These are phyloP conservation scores for Bipolaris victoriae DNA, from an alignment of 2,329 filamentous ascomycete species.

Conservation along the genomic window DNA sequence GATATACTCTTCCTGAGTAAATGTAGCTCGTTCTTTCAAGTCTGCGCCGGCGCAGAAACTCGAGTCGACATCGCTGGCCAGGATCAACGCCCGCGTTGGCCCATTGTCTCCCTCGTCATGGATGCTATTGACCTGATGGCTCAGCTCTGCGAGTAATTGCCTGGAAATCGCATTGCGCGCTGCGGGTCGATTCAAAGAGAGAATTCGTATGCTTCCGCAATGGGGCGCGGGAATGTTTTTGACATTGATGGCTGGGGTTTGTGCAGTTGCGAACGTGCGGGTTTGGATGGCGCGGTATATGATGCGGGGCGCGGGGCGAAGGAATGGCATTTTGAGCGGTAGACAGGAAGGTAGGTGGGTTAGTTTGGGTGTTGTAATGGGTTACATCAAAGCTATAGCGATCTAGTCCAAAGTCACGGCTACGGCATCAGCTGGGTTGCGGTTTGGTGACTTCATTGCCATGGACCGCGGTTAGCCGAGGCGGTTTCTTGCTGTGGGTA, in stretches of 20 bases:
- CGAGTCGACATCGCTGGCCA: slow-evolving; percentile 83
- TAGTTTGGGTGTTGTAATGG: not conserved
- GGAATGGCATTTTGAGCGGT: slow-evolving; percentile 30
- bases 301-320: slow-evolving; percentile 28
- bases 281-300: slow-evolving; percentile 33
- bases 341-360: not conserved
- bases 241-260: slow-evolving; percentile 67
- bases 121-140: slow-evolving; percentile 74
- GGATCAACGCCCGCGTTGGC: slow-evolving; percentile 76
- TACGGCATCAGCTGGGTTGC: not conserved
- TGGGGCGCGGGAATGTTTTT: slow-evolving; percentile 77
- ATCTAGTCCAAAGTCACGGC: not conserved
- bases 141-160: slow-evolving; percentile 74
- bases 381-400: not conserved
- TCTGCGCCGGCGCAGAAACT: slow-evolving; percentile 96
- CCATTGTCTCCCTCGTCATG: slow-evolving; percentile 63
- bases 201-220: slow-evolving; percentile 82
- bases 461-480: slow-evolving; percentile 28
- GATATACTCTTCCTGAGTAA: slow-evolving; percentile 78
- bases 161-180: slow-evolving; percentile 91
- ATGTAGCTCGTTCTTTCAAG: slow-evolving; percentile 82
- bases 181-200: slow-evolving; percentile 82
- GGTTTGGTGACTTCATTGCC: slow-evolving; percentile 9
- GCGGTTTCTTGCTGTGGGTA: slow-evolving; percentile 2
- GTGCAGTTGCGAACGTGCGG: slow-evolving; percentile 51